phyloP scores from a whole-genome alignment of 331 rosid species.

The Pyrus hybrid region DNA sequence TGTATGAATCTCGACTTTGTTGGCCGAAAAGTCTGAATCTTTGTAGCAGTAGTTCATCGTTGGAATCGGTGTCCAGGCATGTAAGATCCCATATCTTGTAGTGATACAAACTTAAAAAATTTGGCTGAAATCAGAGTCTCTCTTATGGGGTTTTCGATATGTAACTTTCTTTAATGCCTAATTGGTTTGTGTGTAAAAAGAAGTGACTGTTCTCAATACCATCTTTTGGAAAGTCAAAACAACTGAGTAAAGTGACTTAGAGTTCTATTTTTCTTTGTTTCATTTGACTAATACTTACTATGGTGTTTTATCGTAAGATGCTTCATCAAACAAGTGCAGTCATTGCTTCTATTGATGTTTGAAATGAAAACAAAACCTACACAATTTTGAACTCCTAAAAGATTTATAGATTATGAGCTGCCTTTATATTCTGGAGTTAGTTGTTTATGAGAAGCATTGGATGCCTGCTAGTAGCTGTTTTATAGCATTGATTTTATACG shows the following conservation, averaged over 20 bases:
- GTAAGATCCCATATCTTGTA: background rate
- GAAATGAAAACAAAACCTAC: background rate
- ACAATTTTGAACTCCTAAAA: background rate
- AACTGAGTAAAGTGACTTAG: background rate
- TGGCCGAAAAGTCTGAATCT: background rate
- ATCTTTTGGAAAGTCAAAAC: background rate
- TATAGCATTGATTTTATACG: background rate
- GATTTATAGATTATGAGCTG: background rate
- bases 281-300: background rate
- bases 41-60: background rate
- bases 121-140: background rate
- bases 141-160: background rate
- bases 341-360: background rate
- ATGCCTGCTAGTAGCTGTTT: background rate
- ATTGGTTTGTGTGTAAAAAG: background rate
- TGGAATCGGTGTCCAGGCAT: background rate
- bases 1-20: background rate
- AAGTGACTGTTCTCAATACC: background rate
- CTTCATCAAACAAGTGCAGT: background rate
- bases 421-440: background rate
- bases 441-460: background rate
- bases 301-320: background rate
- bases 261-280: background rate
- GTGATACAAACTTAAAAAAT: background rate
- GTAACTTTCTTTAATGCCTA: background rate